Evolutionary conservation across 2,329 filamentous ascomycete genomes (phyloP).

Genomic region (Monosporascus sp.): DNA sequence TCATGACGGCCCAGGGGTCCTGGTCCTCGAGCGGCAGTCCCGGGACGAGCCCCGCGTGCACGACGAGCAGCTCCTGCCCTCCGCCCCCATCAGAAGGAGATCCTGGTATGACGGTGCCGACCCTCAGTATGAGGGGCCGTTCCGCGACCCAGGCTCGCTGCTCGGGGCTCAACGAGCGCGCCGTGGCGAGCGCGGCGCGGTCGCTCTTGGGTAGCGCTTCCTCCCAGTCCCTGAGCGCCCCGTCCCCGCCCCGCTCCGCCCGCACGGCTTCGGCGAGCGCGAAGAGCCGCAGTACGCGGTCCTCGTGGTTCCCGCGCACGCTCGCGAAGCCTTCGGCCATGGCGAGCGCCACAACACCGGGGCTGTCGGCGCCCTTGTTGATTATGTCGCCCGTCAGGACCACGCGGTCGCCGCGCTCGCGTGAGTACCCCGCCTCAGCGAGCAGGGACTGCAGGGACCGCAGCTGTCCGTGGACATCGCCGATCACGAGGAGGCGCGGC

Average conservation of each 20-base stretch:
- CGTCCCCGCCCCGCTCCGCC: slow-evolving; percentile 37
- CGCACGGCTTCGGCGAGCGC: slow-evolving; percentile 25
- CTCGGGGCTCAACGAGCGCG: slow-evolving; percentile 44
- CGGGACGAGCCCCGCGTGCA: slow-evolving; percentile 82
- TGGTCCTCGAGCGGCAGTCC: slow-evolving; percentile 63
- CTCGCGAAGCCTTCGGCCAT: slow-evolving; percentile 69
- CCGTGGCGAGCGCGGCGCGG: slow-evolving; percentile 45
- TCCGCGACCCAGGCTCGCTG: slow-evolving; percentile 64
- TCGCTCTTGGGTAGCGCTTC: slow-evolving; percentile 28
- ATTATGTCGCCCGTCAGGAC: slow-evolving; percentile 75
- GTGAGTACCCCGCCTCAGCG: slow-evolving; percentile 54
- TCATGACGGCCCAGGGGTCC: slow-evolving; percentile 80
- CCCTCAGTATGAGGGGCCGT: slow-evolving; percentile 72
- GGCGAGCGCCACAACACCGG: slow-evolving; percentile 70
- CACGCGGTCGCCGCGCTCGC: slow-evolving; percentile 61
- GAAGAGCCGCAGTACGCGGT: slow-evolving; percentile 57
- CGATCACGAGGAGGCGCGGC: slow-evolving; percentile 71
- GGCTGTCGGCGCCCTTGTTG: slow-evolving; percentile 79
- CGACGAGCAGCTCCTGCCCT: slow-evolving; percentile 57
- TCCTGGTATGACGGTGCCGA: slow-evolving; percentile 48
- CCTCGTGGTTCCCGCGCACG: slow-evolving; percentile 91
- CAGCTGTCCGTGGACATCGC: slow-evolving; percentile 89
- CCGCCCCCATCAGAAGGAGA: slow-evolving; percentile 35
- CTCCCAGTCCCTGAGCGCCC: slow-evolving; percentile 7
- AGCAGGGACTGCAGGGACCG: slow-evolving; percentile 62